A percentile compares a stretch with the other conserved stretches of the same genome.
These are phyloP conservation scores for Tagetes erecta DNA, from an alignment of 129 eudicot species.

Conservation along the genomic window DNA sequence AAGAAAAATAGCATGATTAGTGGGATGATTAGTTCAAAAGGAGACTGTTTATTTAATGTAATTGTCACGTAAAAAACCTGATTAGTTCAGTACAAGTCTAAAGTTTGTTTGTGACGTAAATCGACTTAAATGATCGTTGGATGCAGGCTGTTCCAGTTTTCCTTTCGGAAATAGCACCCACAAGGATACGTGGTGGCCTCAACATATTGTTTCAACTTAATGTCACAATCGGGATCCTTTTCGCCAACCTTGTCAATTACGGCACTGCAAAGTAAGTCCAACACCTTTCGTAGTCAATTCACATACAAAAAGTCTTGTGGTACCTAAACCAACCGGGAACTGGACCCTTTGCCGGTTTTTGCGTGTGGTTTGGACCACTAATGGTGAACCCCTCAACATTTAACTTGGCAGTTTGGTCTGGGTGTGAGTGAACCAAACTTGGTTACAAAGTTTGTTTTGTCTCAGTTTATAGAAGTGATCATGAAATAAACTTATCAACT, in stretches of 20 bases:
- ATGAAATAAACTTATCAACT: no score
- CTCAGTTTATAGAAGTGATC: no score
- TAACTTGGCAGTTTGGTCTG: no score
- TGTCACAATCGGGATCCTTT: slow-evolving; percentile 87
- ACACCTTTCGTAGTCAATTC: neutral
- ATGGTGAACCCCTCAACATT: no score
- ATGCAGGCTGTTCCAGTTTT: slow-evolving; percentile 91
- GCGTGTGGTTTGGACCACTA: no score
- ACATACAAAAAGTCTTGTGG: no score
- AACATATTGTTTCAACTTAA: slow-evolving; percentile 91
- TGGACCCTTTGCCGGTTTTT: no score
- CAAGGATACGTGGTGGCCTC: slow-evolving; percentile 87
- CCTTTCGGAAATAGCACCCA: slow-evolving; percentile 94
- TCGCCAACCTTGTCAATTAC: slow-evolving; percentile 88
- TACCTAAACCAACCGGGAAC: no score
- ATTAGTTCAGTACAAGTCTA: neutral
- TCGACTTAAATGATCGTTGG: no score
- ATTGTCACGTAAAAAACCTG: slow-evolving; percentile 14
- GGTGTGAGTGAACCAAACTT: no score
- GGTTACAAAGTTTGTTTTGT: no score
- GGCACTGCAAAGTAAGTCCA: slow-evolving; percentile 69
- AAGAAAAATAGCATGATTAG: slow-evolving; percentile 10
- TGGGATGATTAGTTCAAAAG: neutral
- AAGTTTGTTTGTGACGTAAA: neutral
- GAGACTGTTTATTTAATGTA: neutral